phyloP scores from a whole-genome alignment of 179 eudicot genomes.

The Silene vulgaris region DNA sequence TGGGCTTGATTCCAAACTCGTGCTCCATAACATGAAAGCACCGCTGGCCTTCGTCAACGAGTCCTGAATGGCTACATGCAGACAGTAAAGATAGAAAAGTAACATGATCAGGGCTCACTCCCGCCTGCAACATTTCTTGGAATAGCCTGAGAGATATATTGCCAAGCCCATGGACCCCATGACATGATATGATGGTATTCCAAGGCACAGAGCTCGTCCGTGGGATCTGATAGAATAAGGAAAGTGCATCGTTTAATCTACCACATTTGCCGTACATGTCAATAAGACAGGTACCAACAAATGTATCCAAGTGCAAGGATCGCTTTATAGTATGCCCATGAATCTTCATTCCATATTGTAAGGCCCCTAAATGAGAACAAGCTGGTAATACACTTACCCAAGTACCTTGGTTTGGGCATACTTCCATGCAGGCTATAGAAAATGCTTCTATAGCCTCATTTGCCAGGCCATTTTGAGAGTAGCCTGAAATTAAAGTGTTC shows the following conservation, averaged over 20 bases:
- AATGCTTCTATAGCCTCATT: slow-evolving; percentile 44
- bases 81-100: slow-evolving; percentile 60
- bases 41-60: slow-evolving; percentile 57
- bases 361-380: slow-evolving; percentile 50
- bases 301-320: slow-evolving; percentile 35
- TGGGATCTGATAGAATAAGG: slow-evolving; percentile 50
- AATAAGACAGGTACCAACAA: slow-evolving; percentile 43
- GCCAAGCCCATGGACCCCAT: slow-evolving; percentile 71
- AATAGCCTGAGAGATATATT: slow-evolving; percentile 47
- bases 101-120: slow-evolving; percentile 58
- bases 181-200: slow-evolving; percentile 71
- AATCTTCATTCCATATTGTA: slow-evolving; percentile 37
- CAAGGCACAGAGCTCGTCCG: slow-evolving; percentile 51
- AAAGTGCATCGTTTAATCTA: slow-evolving; percentile 39
- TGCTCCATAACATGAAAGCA: slow-evolving; percentile 50
- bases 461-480: slow-evolving; percentile 47
- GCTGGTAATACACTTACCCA: slow-evolving; percentile 52
- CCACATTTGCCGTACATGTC: slow-evolving; percentile 62
- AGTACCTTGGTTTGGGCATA: slow-evolving; percentile 41
- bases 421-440: slow-evolving; percentile 20
- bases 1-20: slow-evolving; percentile 32
- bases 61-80: slow-evolving; percentile 72
- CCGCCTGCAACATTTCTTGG: slow-evolving; percentile 47
- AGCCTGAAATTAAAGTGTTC: slow-evolving; percentile 51
- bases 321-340: slow-evolving; percentile 40